Evolutionary conservation across 1,139 yeast species (phyloP).

Genomic region (Saccharomyces hybrid): DNA sequence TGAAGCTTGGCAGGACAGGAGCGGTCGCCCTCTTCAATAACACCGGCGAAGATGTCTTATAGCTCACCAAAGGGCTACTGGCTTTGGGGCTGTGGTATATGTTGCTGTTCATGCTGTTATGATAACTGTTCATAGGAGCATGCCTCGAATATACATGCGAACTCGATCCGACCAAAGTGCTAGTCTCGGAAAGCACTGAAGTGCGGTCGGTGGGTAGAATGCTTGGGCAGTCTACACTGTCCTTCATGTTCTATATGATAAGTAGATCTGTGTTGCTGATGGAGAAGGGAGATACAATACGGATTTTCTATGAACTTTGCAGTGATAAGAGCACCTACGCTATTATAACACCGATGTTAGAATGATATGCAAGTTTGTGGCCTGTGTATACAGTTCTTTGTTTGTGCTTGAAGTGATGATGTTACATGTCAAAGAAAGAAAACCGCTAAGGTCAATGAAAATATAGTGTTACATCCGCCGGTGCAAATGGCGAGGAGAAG

Average conservation of each 20-base stretch:
- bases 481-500: background rate
- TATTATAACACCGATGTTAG: background rate
- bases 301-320: background rate
- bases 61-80: background rate
- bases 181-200: background rate
- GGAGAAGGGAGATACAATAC: background rate
- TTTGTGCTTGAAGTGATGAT: background rate
- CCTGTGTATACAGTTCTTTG: background rate
- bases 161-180: background rate
- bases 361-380: background rate
- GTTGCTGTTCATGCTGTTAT: background rate
- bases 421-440: background rate
- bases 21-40: background rate
- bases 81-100: background rate
- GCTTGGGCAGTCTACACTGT: background rate
- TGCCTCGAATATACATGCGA: background rate
- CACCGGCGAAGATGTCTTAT: background rate
- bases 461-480: background rate
- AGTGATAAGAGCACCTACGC: background rate
- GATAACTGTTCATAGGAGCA: background rate
- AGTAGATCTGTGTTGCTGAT: background rate
- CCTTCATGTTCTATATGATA: background rate
- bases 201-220: background rate
- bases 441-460: background rate
- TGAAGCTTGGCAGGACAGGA: slow-evolving; percentile 12